Base-by-base conservation (phyloP, 2,329 filamentous ascomycete genomes). In the Botrytis galanthina region DNA sequence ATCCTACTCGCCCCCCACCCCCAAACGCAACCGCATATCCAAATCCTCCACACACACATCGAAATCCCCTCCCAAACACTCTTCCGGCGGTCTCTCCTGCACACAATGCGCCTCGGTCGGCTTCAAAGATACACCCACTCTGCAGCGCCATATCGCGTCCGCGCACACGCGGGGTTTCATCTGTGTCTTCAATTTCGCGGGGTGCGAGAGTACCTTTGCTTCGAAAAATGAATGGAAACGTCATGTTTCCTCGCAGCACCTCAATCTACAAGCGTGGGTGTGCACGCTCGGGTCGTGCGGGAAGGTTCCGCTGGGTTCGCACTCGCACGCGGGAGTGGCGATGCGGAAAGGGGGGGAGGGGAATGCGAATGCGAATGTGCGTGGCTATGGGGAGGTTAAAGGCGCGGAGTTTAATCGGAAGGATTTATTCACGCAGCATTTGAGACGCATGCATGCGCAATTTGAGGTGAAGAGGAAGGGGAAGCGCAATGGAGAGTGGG, bases 171-270 rank as follows among this genome's bases (percentile, higher is more conserved):
- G 88, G 0, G 87, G 89, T 0, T 96, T 95, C 79, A 85, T 87
- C 37, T 98, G 95, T 81, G 90, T 93, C 73, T 94, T 98, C 81
- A 85, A 88, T 44, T 90, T 89, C 72, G 96, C 94, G 73, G 92
- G 92, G 48, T 98, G 95, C 83, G 76, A 75, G 0, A 88, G 90
- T 3, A 90, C 87, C 0, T 97, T 97, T 79, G 87, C 88, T 4
- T 91, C 87, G 77, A 97, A 97, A 84, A 97, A 97, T 80, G 95
- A 98, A 81, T 98, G 95, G 95, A 98, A 98, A 82, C 90, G 95
- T 0, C 95, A 98, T 80, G 89, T 95, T 78, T 84, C 86, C 46
- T 92, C 92, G 0, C 92, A 97, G 80, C 95, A 98, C 80, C 85
- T 97, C 35, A 88, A 91, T 71, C 85, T 93, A 4, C 84, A 87